Evolutionary conservation across 2,329 filamentous ascomycete species (phyloP).

Genomic region (Didymella segeticola): DNA sequence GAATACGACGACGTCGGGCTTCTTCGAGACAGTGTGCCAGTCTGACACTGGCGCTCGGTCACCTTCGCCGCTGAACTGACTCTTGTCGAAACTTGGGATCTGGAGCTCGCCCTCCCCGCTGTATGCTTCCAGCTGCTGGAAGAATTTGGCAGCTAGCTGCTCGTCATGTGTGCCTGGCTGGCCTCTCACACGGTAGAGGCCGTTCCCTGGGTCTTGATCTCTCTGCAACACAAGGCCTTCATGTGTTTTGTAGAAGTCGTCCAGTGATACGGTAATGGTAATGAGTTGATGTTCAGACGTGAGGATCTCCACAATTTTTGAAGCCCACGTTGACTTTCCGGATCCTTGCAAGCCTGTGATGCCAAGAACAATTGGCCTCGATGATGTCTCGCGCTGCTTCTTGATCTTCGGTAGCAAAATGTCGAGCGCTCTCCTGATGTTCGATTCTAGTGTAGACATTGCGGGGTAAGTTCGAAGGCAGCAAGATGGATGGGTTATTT

Average conservation of each 20-base stretch:
- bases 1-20: slow-evolving; percentile 74
- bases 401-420: slow-evolving; percentile 39
- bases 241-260: slow-evolving; percentile 87
- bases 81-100: slow-evolving; percentile 86
- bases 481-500: background rate
- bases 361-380: slow-evolving; percentile 80
- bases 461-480: background rate
- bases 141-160: slow-evolving; percentile 66
- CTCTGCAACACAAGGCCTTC: slow-evolving; percentile 71
- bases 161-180: slow-evolving; percentile 87
- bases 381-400: slow-evolving; percentile 22
- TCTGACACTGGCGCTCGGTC: slow-evolving; percentile 69
- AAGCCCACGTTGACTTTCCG: slow-evolving; percentile 86
- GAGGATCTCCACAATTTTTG: slow-evolving; percentile 42
- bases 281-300: slow-evolving; percentile 31
- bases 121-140: slow-evolving; percentile 63
- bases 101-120: slow-evolving; percentile 56
- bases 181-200: slow-evolving; percentile 79
- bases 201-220: slow-evolving; percentile 70
- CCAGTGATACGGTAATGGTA: slow-evolving; percentile 58
- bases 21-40: slow-evolving; percentile 67
- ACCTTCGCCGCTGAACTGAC: slow-evolving; percentile 74
- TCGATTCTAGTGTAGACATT: slow-evolving; percentile 38
- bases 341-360: slow-evolving; percentile 91
- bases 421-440: slow-evolving; percentile 38